phyloP scores from a whole-genome alignment of 352 stramenopile species.

The Phytophthora parvispora region DNA sequence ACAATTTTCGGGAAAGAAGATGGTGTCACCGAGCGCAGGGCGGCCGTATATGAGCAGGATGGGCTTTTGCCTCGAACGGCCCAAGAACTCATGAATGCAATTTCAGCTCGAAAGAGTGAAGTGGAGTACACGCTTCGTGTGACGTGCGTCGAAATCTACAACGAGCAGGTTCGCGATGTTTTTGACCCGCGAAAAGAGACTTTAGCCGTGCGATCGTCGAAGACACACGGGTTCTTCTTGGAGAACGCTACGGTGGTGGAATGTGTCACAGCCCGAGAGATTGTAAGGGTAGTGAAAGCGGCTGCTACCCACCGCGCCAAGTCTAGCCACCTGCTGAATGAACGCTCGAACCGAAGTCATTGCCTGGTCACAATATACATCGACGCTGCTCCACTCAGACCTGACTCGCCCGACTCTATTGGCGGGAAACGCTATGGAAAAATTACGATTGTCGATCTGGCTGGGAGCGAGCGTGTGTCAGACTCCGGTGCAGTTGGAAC shows the following conservation, averaged over 20 bases:
- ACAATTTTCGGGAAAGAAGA: conserved; percentile 83
- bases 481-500: conserved; percentile 68
- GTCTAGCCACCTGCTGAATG: conserved; percentile 78
- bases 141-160: conserved; percentile 86
- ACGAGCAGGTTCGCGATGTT: conserved; percentile 73
- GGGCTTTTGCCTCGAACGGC: conserved; percentile 67
- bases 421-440: conserved; percentile 76
- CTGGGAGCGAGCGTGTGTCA: conserved; percentile 72
- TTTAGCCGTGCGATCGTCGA: conserved; percentile 64
- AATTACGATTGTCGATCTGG: conserved; percentile 81
- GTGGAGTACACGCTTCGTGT: conserved; percentile 73
- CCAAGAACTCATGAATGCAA: conserved; percentile 59
- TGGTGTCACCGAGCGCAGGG: conserved; percentile 32
- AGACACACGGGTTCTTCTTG: conserved; percentile 75
- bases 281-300: conserved; percentile 71
- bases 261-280: conserved; percentile 62
- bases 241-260: conserved; percentile 80
- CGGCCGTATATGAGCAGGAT: conserved; percentile 41
- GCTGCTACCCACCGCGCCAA: conserved; percentile 71
- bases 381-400: conserved; percentile 51
- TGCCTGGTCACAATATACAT: conserved; percentile 87
- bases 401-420: conserved; percentile 11
- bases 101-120: conserved; percentile 42
- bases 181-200: conserved; percentile 73
- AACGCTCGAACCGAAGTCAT: conserved; percentile 79